A percentile compares a stretch with the other conserved stretches of the same genome.
phyloP scores from a whole-genome alignment of 345 rosid genomes.

The Nephelium lappaceum region DNA sequence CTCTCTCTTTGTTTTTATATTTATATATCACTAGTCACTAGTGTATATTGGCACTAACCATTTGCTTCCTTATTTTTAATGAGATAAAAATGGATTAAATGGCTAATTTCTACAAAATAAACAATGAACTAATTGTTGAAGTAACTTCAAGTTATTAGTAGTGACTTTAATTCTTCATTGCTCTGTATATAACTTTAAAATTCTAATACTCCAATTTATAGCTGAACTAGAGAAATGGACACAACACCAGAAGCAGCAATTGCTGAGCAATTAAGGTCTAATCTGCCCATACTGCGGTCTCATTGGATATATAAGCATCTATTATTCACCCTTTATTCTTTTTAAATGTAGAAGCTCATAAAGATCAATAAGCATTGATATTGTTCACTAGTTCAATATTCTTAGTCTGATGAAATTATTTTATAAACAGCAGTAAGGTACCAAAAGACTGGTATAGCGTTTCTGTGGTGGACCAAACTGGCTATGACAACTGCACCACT shows the following conservation, averaged over 20 bases:
- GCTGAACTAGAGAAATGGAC: neutral
- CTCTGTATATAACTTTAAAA: neutral
- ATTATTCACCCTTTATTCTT: neutral
- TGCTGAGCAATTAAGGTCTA: neutral
- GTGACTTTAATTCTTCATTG: neutral
- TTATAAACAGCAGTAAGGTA: conserved; percentile 57
- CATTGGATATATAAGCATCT: neutral
- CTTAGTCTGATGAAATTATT: neutral
- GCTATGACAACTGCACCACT: conserved; percentile 70
- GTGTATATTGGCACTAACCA: neutral
- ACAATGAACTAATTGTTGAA: too few relatives aligned
- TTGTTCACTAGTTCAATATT: neutral
- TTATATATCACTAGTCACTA: neutral
- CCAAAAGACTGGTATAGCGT: conserved; percentile 66
- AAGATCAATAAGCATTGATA: neutral
- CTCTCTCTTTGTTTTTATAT: neutral
- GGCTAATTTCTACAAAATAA: too few relatives aligned
- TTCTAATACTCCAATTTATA: neutral
- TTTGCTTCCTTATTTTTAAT: neutral
- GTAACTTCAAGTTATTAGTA: neutral
- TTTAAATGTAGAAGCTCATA: too few relatives aligned
- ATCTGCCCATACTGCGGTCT: neutral
- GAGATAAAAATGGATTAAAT: neutral
- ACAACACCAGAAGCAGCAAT: neutral
- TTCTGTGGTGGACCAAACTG: conserved; percentile 72